Evolutionary conservation across 345 rosid genomes (phyloP).

Genomic region (Arabidopsis arenosa): DNA sequence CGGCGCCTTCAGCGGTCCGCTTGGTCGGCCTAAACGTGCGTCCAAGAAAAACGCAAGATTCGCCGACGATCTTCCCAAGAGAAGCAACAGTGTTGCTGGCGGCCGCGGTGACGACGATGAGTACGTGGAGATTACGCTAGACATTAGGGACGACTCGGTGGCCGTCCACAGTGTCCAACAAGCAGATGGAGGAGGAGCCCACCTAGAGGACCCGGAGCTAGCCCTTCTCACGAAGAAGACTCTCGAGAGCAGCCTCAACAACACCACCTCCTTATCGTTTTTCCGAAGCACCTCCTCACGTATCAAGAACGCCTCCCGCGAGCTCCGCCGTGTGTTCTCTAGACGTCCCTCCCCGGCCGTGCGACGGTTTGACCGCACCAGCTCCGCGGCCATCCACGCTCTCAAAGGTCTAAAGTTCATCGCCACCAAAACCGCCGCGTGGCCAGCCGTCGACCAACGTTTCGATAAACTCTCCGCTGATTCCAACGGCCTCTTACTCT

Average conservation of each 20-base stretch:
- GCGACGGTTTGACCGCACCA: constrained; percentile 60
- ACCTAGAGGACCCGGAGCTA: constrained; percentile 68
- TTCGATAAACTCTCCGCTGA: constrained; percentile 62
- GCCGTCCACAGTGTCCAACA: constrained; percentile 89
- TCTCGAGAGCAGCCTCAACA: constrained; percentile 54
- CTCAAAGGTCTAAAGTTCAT: constrained; percentile 89
- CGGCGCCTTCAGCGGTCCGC: constrained; percentile 67
- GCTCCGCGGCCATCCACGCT: constrained; percentile 80
- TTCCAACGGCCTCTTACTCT: constrained; percentile 61
- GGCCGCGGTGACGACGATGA: constrained; percentile 37
- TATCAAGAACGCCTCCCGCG: constrained; percentile 77
- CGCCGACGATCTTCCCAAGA: constrained; percentile 53
- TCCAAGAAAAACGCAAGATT: constrained; percentile 89
- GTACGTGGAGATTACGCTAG: constrained; percentile 87
- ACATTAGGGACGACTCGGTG: constrained; percentile 75
- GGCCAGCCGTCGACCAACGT: constrained; percentile 73
- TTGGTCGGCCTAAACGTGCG: constrained; percentile 56
- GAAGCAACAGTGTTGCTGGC: constrained; percentile 37
- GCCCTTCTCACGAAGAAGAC: constrained; percentile 69
- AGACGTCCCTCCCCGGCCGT: constrained; percentile 51
- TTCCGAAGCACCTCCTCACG: constrained; percentile 69
- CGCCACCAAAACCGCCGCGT: constrained; percentile 62
- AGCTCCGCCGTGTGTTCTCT: constrained; percentile 71
- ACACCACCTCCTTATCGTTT: constrained; percentile 54
- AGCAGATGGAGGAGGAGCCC: constrained; percentile 50